A percentile compares a stretch with the other conserved stretches of the same genome.
Conservation (phyloP, 2,329 filamentous ascomycete species). For the Pseudopyricularia javanii region DNA sequence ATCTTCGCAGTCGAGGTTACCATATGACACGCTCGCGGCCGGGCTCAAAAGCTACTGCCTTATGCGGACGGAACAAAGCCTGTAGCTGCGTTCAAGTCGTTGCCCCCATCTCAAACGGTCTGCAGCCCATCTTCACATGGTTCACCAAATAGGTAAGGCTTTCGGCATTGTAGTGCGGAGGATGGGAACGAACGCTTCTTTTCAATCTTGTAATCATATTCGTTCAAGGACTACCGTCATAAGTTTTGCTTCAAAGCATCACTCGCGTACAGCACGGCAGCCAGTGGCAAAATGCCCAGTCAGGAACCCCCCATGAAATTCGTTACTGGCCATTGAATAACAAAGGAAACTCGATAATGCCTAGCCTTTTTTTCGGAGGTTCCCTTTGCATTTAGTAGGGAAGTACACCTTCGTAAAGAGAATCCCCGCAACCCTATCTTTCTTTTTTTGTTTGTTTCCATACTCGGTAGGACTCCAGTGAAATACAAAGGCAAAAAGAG, state of each 20-base stretch:
- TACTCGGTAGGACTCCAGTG: background rate
- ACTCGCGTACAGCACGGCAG: background rate
- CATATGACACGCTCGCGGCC: too few species aligned
- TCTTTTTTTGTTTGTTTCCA: background rate
- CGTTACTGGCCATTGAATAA: too few species aligned
- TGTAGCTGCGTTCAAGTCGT: background rate
- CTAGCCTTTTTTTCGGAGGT: too few species aligned
- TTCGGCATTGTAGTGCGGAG: background rate
- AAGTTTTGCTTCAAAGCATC: background rate
- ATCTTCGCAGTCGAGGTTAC: too few species aligned
- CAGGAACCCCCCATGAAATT: too few species aligned
- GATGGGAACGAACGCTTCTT: background rate
- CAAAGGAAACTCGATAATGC: too few species aligned
- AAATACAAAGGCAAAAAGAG: background rate
- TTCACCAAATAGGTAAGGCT: background rate
- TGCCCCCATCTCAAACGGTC: background rate
- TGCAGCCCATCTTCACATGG: background rate
- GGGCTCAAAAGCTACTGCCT: too few species aligned
- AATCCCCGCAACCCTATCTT: background rate
- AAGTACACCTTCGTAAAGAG: too few species aligned
- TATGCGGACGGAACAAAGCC: too few species aligned
- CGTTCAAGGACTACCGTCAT: background rate
- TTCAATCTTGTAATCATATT: background rate
- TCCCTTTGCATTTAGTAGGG: background rate
- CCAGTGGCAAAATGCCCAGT: background rate